These are phyloP conservation scores for Globisporangium parvum DNA, from an alignment of 352 stramenopile species.

Conservation along the genomic window DNA sequence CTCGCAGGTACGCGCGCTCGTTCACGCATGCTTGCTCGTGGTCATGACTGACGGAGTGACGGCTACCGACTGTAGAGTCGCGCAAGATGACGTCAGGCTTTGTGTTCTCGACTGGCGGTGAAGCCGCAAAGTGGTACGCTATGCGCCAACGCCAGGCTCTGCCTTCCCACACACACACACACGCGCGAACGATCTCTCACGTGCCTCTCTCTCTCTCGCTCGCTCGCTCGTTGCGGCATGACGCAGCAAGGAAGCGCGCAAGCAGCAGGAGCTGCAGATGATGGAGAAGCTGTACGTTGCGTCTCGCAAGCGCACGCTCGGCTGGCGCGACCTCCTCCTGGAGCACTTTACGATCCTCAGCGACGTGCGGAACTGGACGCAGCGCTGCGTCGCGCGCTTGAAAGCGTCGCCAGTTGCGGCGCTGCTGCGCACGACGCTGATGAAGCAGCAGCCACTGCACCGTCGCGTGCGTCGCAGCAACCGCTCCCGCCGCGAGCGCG, in stretches of 20 bases:
- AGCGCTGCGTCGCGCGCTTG: conserved; percentile 25
- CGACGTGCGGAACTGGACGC: conserved; percentile 21
- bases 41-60: too few relatives aligned
- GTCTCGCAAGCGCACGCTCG: conserved; percentile 29
- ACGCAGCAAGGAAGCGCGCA: conserved; percentile 16
- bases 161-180: neutral
- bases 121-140: conserved; percentile 11
- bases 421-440: conserved; percentile 11
- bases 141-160: neutral
- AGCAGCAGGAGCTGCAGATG: conserved; percentile 37
- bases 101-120: conserved; percentile 13
- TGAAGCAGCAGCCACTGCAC: conserved; percentile 2
- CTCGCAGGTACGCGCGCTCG: conserved; percentile 11
- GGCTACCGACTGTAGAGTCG: too few relatives aligned
- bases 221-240: too few relatives aligned
- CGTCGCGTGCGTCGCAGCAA: conserved; percentile 11
- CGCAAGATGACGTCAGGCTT: conserved; percentile 17
- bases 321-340: conserved; percentile 32
- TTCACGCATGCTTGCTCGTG: too few relatives aligned
- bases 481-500: neutral
- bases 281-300: conserved; percentile 41
- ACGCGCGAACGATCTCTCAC: too few relatives aligned
- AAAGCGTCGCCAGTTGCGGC: conserved; percentile 8
- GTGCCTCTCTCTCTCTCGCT: neutral
- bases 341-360: conserved; percentile 34